Percentiles rank a stretch among this genome's conserved stretches.
Conservation (phyloP, 2,329 filamentous ascomycete species). For the Beauveria rudraprayagi region DNA sequence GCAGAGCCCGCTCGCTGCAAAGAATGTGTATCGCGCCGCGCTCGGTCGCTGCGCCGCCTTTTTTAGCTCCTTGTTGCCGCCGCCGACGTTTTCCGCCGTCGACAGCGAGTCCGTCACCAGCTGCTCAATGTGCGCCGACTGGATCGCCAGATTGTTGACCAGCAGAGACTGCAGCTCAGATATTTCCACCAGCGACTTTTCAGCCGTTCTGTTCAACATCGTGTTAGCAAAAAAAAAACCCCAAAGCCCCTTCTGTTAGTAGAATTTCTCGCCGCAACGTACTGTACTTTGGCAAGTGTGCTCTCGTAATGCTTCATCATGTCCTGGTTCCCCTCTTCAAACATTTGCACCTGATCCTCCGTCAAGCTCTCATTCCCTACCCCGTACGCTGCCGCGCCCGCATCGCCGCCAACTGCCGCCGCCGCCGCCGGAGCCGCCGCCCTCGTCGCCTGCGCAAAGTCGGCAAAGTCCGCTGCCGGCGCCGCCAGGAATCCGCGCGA, state of each 20-base stretch:
- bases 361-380: slow-evolving; percentile 50
- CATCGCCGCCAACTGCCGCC: background rate
- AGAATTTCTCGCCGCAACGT: slow-evolving; percentile 29
- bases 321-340: slow-evolving; percentile 85
- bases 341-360: slow-evolving; percentile 82
- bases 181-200: slow-evolving; percentile 87
- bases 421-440: slow-evolving; percentile 7
- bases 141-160: slow-evolving; percentile 74
- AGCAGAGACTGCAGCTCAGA: slow-evolving; percentile 85
- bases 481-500: slow-evolving; percentile 65
- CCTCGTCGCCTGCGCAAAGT: slow-evolving; percentile 20
- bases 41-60: slow-evolving; percentile 66
- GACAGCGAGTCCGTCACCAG: slow-evolving; percentile 74
- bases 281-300: slow-evolving; percentile 91
- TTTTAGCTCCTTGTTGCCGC: slow-evolving; percentile 86
- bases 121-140: slow-evolving; percentile 83
- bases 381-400: slow-evolving; percentile 11
- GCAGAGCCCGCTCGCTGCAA: slow-evolving; percentile 68
- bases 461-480: slow-evolving; percentile 25
- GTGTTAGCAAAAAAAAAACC: background rate
- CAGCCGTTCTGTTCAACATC: slow-evolving; percentile 56
- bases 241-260: background rate
- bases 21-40: slow-evolving; percentile 70
- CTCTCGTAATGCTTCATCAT: slow-evolving; percentile 92
- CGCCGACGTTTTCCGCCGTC: slow-evolving; percentile 78